phyloP scores from a whole-genome alignment of 1,139 yeast genomes.

The Nakaseomyces bracarensis region DNA sequence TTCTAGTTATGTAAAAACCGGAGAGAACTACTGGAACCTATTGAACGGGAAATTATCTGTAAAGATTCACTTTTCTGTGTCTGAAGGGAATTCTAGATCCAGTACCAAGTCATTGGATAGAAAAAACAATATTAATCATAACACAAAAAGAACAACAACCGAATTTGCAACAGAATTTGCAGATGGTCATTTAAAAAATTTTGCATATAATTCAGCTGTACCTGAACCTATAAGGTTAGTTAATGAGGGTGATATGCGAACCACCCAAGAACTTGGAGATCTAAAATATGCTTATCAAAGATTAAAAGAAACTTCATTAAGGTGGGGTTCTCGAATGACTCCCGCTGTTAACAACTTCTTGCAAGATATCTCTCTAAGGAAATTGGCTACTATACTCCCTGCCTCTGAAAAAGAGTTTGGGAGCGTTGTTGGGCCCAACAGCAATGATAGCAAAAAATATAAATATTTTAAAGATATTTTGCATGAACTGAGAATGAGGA shows the following conservation, averaged over 20 bases:
- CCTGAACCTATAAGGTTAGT: slow-evolving; percentile 17
- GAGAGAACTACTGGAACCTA: slow-evolving; percentile 45
- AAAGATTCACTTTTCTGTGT: slow-evolving; percentile 37
- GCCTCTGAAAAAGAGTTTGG: slow-evolving; percentile 44
- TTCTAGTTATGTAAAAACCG: slow-evolving; percentile 58
- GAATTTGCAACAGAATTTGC: slow-evolving; percentile 14
- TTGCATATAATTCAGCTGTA: slow-evolving; percentile 14
- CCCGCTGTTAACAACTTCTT: slow-evolving; percentile 36
- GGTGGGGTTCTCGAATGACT: slow-evolving; percentile 37
- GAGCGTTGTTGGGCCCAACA: slow-evolving; percentile 36
- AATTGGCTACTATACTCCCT: slow-evolving; percentile 51
- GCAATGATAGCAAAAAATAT: slow-evolving; percentile 40
- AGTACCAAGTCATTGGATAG: slow-evolving; percentile 13
- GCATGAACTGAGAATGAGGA: slow-evolving; percentile 34
- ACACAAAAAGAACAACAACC: slow-evolving; percentile 5
- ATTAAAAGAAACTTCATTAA: slow-evolving; percentile 40
- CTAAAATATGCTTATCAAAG: slow-evolving; percentile 31
- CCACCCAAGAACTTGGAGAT: slow-evolving; percentile 25
- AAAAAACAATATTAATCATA: slow-evolving; percentile 5
- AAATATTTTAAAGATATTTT: slow-evolving; percentile 41
- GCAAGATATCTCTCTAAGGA: slow-evolving; percentile 43
- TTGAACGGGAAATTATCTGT: slow-evolving; percentile 41
- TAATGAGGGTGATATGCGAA: slow-evolving; percentile 22
- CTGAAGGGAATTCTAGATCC: slow-evolving; percentile 18
- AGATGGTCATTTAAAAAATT: slow-evolving; percentile 23